Evolutionary conservation across 2,329 filamentous ascomycete species (phyloP), one percentile per base, ranked within the genome.

Genomic region (Lachnellula occidentalis): DNA sequence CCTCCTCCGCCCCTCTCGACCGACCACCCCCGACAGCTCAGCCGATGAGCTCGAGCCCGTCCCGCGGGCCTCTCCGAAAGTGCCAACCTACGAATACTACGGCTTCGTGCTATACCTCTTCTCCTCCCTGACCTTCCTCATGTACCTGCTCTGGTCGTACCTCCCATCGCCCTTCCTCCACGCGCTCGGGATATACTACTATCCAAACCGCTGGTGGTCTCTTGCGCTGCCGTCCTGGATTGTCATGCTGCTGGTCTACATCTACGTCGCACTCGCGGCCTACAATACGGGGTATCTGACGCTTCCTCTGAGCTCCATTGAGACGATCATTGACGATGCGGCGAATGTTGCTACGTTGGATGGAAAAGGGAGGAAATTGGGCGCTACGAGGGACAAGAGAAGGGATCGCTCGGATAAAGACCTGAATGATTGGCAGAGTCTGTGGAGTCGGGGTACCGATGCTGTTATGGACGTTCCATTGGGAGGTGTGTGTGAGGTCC

Each of bases 11-110:
- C 90, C 90, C 3, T 95, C 90, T 24, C 82, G 92, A n/a, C 92
- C 92, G 1, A 95, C 90, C 1, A 97, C 92, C 0, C 92, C 94
- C 14, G 92, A 96, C 68, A 89, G 86, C 39, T 95, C 90, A 0
- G 92, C 95, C 72, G 87, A 92, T 62, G 92, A 97, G 64, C 81
- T 87, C 37, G 83, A 80, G 27, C 83, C 79, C 2, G 83, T 96
- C 17, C 90, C 92, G 5, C 87, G 90, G 53, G 92, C 91, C 1
- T 87, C 87, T 51, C 94, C 94, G 1, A 91, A 94, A 69, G 92
- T 99, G 2, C 94, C 94, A n/a, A 99, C 94, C 0, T 97, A 99
- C 75, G 94, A 99, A 70, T 99, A 97, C 81, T 97, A 97, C 71
- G 94, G 94, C 69, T 99, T 99, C 73, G 92, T 95, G 51, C 81